phyloP scores from a whole-genome alignment of 2,329 filamentous ascomycete species.

The Scorias spongiosa region DNA sequence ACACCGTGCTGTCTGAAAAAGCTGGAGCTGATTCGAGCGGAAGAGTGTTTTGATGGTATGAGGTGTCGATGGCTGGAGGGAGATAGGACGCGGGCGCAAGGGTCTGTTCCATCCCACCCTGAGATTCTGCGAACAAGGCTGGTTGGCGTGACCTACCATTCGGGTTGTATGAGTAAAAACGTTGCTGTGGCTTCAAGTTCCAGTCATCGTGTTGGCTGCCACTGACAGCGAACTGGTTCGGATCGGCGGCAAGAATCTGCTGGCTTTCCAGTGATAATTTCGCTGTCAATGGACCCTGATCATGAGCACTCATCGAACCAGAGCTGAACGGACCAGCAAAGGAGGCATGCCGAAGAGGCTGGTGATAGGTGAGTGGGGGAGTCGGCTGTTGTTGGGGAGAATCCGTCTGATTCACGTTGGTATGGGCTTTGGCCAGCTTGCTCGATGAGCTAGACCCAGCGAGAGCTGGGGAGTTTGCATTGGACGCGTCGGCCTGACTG shows the following conservation, averaged over 20 bases:
- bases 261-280: conserved; percentile 38
- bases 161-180: conserved; percentile 31
- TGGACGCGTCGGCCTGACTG: conserved; percentile 9
- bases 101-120: conserved; percentile 23
- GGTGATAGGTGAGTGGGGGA: conserved; percentile 11
- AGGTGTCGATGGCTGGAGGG: conserved; percentile 21
- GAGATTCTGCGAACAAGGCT: neutral
- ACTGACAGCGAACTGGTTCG: neutral
- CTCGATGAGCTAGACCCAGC: conserved; percentile 11
- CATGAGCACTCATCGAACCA: conserved; percentile 15
- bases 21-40: conserved; percentile 11
- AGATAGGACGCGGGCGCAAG: conserved; percentile 13
- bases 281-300: conserved; percentile 28
- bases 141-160: conserved; percentile 20
- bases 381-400: conserved; percentile 10
- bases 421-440: conserved; percentile 6
- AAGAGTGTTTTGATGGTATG: conserved; percentile 6
- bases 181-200: conserved; percentile 20
- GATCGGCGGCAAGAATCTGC: conserved; percentile 29
- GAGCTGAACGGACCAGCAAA: conserved; percentile 16
- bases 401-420: conserved; percentile 1
- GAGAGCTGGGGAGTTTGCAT: conserved; percentile 7
- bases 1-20: conserved; percentile 12
- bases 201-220: conserved; percentile 19
- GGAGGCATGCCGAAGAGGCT: conserved; percentile 12